Evolutionary conservation across 768 basidiomycete genomes (phyloP).

Genomic region (Hericium rajendrae): DNA sequence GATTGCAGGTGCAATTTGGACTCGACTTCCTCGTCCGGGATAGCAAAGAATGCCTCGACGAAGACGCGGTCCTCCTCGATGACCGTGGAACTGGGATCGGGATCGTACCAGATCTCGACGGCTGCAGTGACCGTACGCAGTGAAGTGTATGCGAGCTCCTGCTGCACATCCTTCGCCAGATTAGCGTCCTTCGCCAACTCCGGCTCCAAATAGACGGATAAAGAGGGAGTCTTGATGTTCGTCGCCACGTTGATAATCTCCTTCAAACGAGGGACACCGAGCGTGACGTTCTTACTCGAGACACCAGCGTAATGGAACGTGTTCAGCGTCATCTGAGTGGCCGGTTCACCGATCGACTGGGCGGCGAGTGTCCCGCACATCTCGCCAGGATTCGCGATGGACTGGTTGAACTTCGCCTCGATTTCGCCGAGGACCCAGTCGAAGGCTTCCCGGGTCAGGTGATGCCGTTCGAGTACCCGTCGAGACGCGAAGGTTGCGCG

Average conservation of each 20-base stretch:
- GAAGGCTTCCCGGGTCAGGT: slow-evolving; percentile 87
- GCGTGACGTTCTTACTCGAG: slow-evolving; percentile 98
- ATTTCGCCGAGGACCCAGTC: slow-evolving; percentile 97
- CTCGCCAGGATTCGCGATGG: slow-evolving; percentile 88
- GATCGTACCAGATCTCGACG: slow-evolving; percentile 98
- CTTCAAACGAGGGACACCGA: slow-evolving; percentile 97
- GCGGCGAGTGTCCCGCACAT: slow-evolving; percentile 99
- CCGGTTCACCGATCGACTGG: slow-evolving; percentile 98
- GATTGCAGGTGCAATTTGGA: slow-evolving; percentile 86
- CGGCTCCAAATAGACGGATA: slow-evolving; percentile 82
- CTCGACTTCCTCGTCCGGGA: slow-evolving; percentile 95
- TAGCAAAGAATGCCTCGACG: slow-evolving; percentile 98
- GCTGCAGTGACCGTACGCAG: slow-evolving; percentile 89
- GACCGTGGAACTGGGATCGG: slow-evolving; percentile 81
- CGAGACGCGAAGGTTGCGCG: slow-evolving; percentile 83
- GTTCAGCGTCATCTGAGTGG: slow-evolving; percentile 99
- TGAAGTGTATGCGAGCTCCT: slow-evolving; percentile 89
- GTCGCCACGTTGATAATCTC: slow-evolving; percentile 99
- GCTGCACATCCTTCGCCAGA: slow-evolving; percentile 81
- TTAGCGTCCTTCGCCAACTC: slow-evolving; percentile 51
- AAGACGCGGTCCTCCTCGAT: slow-evolving; percentile 95
- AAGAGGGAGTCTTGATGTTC: slow-evolving; percentile 96
- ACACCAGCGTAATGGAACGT: slow-evolving; percentile 99
- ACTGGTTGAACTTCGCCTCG: slow-evolving; percentile 91
- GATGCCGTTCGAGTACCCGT: slow-evolving; percentile 79